phyloP scores from a whole-genome alignment of 2,329 filamentous ascomycete genomes.

The Hymenoscyphus occultus region DNA sequence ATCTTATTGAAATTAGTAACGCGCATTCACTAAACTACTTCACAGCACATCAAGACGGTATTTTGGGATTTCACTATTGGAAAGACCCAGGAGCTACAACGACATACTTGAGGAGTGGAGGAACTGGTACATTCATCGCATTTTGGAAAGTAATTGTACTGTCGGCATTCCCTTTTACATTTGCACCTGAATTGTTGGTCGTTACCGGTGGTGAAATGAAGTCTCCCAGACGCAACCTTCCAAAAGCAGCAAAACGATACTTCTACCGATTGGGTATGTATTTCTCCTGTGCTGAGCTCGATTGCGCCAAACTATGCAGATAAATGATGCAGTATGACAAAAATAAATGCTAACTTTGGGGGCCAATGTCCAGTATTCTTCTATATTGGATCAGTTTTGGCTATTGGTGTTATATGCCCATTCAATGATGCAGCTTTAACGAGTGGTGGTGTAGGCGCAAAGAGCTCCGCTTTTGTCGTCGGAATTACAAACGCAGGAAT shows the following conservation, averaged over 20 bases:
- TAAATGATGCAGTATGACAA: neutral
- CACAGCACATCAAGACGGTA: conserved; percentile 27
- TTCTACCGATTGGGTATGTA: conserved; percentile 48
- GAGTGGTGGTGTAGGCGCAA: conserved; percentile 44
- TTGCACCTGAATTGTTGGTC: conserved; percentile 50
- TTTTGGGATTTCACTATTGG: conserved; percentile 48
- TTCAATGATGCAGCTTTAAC: conserved; percentile 51
- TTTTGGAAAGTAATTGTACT: conserved; percentile 47
- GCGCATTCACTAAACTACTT: neutral
- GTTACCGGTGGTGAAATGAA: conserved; percentile 58
- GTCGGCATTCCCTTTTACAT: conserved; percentile 49
- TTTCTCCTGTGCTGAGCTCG: neutral
- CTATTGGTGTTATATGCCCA: conserved; percentile 59
- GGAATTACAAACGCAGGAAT: conserved; percentile 50
- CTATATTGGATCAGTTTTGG: conserved; percentile 55
- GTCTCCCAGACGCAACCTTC: conserved; percentile 55
- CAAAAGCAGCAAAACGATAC: conserved; percentile 56
- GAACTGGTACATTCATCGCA: conserved; percentile 50
- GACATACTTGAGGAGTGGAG: conserved; percentile 40
- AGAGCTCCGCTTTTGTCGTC: conserved; percentile 49
- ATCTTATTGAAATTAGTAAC: conserved; percentile 1
- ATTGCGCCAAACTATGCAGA: neutral
- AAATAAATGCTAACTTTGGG: conserved; percentile 31
- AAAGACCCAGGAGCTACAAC: conserved; percentile 46
- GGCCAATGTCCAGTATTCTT: conserved; percentile 46